phyloP scores from a whole-genome alignment of 192 early-diverging fungal species.

The Backusella morwellensis region DNA sequence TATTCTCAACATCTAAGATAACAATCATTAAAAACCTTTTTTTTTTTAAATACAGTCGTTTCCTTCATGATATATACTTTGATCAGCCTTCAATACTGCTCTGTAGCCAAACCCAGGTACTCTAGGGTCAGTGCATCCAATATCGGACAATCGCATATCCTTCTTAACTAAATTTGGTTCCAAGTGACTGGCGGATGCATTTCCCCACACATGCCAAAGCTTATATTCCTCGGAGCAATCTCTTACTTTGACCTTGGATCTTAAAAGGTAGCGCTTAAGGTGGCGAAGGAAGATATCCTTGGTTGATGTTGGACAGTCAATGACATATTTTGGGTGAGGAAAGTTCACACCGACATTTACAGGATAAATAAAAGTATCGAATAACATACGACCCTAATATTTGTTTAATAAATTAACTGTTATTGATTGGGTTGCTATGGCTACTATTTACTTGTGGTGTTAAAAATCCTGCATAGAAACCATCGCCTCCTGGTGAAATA shows the following conservation, averaged over 20 bases:
- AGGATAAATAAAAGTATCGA: conserved; percentile 89
- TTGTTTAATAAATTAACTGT: background rate
- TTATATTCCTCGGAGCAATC: conserved; percentile 62
- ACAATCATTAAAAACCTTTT: background rate
- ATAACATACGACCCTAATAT: conserved; percentile 79
- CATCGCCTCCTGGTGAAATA: conserved; percentile 69
- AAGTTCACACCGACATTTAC: conserved; percentile 56
- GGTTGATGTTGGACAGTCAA: conserved; percentile 72
- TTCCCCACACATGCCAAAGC: conserved; percentile 79
- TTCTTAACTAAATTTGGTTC: conserved; percentile 40
- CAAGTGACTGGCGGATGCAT: conserved; percentile 24
- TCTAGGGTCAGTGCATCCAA: conserved; percentile 42
- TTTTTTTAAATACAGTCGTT: too few relatives aligned
- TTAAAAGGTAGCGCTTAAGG: conserved; percentile 74
- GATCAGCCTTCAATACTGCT: conserved; percentile 5
- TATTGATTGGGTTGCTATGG: background rate
- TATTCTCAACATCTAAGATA: background rate
- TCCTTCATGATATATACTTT: background rate
- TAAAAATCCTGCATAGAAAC: conserved; percentile 81
- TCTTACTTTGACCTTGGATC: conserved; percentile 70
- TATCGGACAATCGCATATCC: conserved; percentile 26
- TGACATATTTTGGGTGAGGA: conserved; percentile 65
- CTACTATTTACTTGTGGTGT: conserved; percentile 60
- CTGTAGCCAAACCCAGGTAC: conserved; percentile 30
- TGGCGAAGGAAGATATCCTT: conserved; percentile 55